Conservation (phyloP, 352 stramenopile species). For the Blastocystis hominis region DNA sequence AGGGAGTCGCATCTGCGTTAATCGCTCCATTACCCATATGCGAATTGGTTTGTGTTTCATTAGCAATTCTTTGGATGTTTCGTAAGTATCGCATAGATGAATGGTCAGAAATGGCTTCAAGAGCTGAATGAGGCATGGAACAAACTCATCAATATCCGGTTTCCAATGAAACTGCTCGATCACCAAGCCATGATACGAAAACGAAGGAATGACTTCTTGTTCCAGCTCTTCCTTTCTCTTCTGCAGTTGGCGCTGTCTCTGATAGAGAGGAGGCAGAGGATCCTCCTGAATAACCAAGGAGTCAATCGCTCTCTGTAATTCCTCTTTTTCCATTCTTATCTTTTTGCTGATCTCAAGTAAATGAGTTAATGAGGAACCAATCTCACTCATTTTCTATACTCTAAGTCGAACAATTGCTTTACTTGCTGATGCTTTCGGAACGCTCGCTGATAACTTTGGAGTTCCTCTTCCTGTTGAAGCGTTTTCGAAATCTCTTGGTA, state of each 20-base stretch:
- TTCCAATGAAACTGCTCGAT: neutral
- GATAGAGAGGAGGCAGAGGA: neutral
- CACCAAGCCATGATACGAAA: neutral
- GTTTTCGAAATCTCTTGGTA: neutral
- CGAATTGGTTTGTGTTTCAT: neutral
- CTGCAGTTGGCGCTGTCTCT: neutral
- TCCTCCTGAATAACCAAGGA: neutral
- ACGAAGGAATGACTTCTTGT: neutral
- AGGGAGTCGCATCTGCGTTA: neutral
- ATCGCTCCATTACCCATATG: neutral
- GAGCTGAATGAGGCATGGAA: neutral
- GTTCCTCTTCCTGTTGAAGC: neutral
- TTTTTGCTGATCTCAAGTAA: neutral
- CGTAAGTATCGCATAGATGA: neutral
- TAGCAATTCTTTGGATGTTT: neutral
- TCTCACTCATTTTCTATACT: neutral
- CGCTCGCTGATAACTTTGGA: neutral
- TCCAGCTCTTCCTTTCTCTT: neutral
- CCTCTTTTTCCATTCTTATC: neutral
- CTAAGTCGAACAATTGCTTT: neutral
- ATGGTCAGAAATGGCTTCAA: neutral
- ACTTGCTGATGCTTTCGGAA: neutral
- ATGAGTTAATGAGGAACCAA: neutral
- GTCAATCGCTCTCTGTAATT: neutral
- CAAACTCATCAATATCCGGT: neutral